These are phyloP conservation scores for Balamuthia mandrillaris DNA, from an alignment of 208 protist species.

Conservation along the genomic window DNA sequence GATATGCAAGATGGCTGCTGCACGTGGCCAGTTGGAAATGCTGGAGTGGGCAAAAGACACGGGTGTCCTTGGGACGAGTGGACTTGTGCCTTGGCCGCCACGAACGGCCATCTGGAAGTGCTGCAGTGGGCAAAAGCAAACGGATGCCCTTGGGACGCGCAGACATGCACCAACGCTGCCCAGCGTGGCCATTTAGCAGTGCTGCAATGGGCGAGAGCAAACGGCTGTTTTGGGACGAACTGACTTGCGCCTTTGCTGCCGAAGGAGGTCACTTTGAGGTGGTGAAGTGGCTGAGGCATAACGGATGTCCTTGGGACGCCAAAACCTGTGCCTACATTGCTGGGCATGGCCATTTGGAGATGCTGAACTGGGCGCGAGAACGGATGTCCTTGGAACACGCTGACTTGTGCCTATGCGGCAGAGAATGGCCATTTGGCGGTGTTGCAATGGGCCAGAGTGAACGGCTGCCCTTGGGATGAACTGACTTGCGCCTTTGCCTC, in stretches of 20 bases:
- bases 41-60: no score
- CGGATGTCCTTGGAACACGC: neutral
- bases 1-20: no score
- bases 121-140: neutral
- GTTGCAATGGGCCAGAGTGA: constrained; percentile 1
- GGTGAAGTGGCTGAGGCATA: neutral
- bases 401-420: neutral
- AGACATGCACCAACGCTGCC: neutral
- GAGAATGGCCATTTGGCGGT: neutral
- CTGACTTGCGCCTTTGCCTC: no score
- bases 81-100: no score
- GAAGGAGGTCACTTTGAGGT: neutral
- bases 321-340: neutral
- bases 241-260: neutral
- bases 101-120: no score
- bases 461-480: no score
- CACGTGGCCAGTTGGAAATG: no score
- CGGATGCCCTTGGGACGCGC: neutral
- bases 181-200: neutral
- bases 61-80: no score
- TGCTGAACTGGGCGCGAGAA: neutral
- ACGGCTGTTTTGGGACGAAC: neutral
- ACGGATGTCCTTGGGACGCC: neutral
- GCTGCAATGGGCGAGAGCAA: neutral
- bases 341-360: neutral